A percentile compares a stretch with the other conserved stretches of the same genome.
phyloP scores from a whole-genome alignment of 257 asterid species.

The Primulina tabacum region DNA sequence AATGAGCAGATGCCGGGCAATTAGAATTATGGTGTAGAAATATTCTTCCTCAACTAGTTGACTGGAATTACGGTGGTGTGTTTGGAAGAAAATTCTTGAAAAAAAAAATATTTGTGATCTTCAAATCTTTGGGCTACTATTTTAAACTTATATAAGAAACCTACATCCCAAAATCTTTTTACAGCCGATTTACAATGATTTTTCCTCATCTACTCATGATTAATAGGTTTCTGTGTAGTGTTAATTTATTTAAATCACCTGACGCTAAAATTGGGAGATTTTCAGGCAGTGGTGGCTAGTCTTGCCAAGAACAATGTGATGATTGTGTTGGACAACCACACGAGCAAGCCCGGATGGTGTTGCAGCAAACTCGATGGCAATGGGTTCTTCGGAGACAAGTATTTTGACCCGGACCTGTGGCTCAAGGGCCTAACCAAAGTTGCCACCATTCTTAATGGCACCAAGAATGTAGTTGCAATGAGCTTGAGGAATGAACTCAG shows the following conservation, averaged over 20 bases:
- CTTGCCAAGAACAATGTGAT: constrained; percentile 70
- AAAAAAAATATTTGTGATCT: too few relatives aligned
- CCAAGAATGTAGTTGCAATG: constrained; percentile 66
- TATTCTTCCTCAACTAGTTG: background rate
- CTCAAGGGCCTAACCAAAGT: constrained; percentile 67
- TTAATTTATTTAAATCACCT: background rate
- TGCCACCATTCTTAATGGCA: constrained; percentile 61
- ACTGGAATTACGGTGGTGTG: background rate
- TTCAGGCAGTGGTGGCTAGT: constrained; percentile 86
- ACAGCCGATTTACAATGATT: too few relatives aligned
- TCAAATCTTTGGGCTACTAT: too few relatives aligned
- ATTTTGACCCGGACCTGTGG: constrained; percentile 76
- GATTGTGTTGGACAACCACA: constrained; percentile 83
- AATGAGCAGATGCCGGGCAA: background rate
- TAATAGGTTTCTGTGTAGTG: too few relatives aligned
- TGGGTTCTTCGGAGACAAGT: constrained; percentile 86
- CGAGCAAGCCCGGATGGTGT: constrained; percentile 96
- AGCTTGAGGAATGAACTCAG: constrained; percentile 93
- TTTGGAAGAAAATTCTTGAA: too few relatives aligned
- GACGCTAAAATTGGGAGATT: background rate
- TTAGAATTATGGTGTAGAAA: too few relatives aligned
- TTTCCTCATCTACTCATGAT: too few relatives aligned
- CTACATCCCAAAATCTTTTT: too few relatives aligned
- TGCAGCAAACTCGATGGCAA: constrained; percentile 80
- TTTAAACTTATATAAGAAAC: too few relatives aligned